Percentiles rank a stretch among this genome's conserved stretches.
phyloP scores from a whole-genome alignment of 148 eudicot species.

The Rhododendron molle region DNA sequence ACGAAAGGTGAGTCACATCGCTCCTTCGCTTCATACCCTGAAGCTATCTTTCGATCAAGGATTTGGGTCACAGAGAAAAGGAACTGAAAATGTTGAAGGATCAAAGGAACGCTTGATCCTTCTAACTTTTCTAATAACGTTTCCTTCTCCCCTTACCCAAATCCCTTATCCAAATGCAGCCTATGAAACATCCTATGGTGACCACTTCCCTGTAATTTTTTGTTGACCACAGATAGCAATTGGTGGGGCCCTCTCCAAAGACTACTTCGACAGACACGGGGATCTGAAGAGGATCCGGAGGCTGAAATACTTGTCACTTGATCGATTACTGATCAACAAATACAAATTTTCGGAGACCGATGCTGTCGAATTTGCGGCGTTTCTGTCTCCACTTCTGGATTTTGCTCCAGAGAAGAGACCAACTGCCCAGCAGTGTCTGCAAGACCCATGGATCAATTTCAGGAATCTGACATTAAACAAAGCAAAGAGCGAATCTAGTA shows the following conservation, averaged over 20 bases:
- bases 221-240: constrained; percentile 53
- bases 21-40: neutral
- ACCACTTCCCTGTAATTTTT: neutral
- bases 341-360: constrained; percentile 56
- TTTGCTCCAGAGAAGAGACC: constrained; percentile 91
- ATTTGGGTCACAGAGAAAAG: neutral
- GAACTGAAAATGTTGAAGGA: neutral
- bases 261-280: constrained; percentile 87
- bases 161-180: neutral
- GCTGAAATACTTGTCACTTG: constrained; percentile 67
- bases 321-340: constrained; percentile 62
- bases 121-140: neutral
- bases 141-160: neutral
- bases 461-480: constrained; percentile 29
- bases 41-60: neutral
- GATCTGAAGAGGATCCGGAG: constrained; percentile 90
- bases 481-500: constrained; percentile 26
- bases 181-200: neutral
- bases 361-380: constrained; percentile 69
- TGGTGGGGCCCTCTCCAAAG: constrained; percentile 76
- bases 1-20: constrained; percentile 55
- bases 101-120: neutral
- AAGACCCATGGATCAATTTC: constrained; percentile 72
- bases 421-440: constrained; percentile 82
- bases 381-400: constrained; percentile 80